Evolutionary conservation across 139 green algal genomes (phyloP), one percentile per base, ranked within the genome.

Genomic region (Chlorella sp.): DNA sequence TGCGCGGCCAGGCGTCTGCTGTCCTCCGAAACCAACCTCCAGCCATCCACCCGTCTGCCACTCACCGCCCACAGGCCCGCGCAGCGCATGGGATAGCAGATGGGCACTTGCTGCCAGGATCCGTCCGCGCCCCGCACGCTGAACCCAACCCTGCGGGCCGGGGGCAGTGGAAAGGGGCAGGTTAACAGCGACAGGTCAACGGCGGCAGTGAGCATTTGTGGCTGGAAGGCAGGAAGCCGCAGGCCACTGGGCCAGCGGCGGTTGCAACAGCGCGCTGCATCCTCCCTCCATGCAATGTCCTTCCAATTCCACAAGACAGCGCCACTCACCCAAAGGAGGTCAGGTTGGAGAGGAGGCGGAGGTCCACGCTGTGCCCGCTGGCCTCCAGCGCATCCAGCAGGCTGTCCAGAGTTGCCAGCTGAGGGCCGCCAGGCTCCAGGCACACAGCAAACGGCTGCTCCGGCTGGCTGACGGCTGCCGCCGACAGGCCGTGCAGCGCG

Each of bases 71-170:
- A 87, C 51, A 84, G 54, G 20, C 83, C 83, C 0, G 83, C 67
- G 58, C 69, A 76, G 69, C 60, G 43, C 73, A 87, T n/a, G 32
- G 83, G 83, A 58, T 87, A 87, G 32, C 48, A 75, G 19, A 87
- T 46, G 28, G 83, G 83, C 14, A 87, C 67, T 5, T 87, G 83
- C 70, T n/a, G 41, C 79, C 70, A 87, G 28, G 22, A 32, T n/a
- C 32, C 65, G n/a, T 41, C n/a, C n/a, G 6, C 17, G 40, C 40
- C 70, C 26, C 26, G 44, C 43, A 84, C 83, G 8, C 20, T 69
- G 9, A 87, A 28, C 2, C 83, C 83, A 3, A 74, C 73, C 0
- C 51, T 60, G 51, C 51, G 24, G 24, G 51, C 11, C 51, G 24
- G 51, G 24, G 9, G 13, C 51, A 20, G 14, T 16, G 24, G 51